Conservation (phyloP, 169 alveolate species). For the Cardiosporidium cionae region DNA sequence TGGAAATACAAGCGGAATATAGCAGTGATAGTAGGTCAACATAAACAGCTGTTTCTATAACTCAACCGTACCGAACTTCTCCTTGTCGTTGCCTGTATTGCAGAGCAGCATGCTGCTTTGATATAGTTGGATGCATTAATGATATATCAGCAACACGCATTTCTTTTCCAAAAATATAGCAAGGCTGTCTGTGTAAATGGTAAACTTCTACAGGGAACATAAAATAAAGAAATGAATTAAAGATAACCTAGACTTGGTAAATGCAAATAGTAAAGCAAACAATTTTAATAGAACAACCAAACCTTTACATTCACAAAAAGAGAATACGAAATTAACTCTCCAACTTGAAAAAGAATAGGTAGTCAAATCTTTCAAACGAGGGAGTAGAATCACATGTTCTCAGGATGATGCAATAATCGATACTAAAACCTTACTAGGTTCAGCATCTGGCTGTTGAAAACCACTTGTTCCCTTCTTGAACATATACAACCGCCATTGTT, state of each 20-base stretch:
- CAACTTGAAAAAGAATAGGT: not conserved
- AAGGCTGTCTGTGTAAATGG: conserved; percentile 51
- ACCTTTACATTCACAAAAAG: not conserved
- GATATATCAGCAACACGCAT: conserved; percentile 76
- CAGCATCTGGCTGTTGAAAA: conserved; percentile 1
- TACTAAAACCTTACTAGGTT: not conserved
- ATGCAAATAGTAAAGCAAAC: too few species aligned
- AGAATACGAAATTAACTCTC: not conserved
- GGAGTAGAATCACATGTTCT: not conserved
- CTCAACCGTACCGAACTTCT: too few species aligned
- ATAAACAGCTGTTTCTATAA: too few species aligned
- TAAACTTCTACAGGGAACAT: conserved; percentile 48
- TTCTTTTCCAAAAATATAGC: conserved; percentile 84
- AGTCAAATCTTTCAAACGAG: not conserved
- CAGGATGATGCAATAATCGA: not conserved
- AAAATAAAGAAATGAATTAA: too few species aligned
- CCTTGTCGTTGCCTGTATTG: conserved; percentile 81
- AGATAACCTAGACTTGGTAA: too few species aligned
- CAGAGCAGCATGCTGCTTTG: conserved; percentile 94
- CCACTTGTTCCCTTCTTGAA: conserved; percentile 45
- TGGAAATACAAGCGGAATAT: too few species aligned
- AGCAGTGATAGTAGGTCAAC: too few species aligned
- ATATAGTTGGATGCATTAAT: conserved; percentile 69
- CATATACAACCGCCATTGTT: conserved; percentile 69
- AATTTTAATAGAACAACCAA: not conserved